Evolutionary conservation across 371 early-diverging fungal genomes (phyloP).

Genomic region (Mucor racemosus): DNA sequence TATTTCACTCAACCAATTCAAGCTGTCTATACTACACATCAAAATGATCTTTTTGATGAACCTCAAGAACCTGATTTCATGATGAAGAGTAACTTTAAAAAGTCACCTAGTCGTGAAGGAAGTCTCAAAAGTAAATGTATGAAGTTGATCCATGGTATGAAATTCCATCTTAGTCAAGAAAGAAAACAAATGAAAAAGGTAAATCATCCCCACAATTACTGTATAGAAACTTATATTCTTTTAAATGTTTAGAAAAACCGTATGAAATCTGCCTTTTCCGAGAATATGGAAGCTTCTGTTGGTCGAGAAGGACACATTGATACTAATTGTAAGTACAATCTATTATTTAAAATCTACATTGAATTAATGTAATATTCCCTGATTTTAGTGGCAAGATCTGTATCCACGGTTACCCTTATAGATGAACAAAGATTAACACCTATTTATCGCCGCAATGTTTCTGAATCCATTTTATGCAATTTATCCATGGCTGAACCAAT

Average conservation of each 20-base stretch:
- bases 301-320: neutral
- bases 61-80: neutral
- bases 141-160: conserved; percentile 4
- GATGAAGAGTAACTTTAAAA: conserved; percentile 5
- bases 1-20: conserved; percentile 4
- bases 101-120: neutral
- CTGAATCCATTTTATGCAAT: neutral
- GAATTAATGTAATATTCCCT: neutral
- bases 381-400: conserved; percentile 1
- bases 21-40: neutral
- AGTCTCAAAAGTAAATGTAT: conserved; percentile 4
- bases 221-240: too few relatives aligned
- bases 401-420: neutral
- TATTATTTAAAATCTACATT: neutral
- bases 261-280: neutral
- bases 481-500: neutral
- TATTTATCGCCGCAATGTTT: neutral
- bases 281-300: neutral
- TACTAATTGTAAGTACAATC: neutral
- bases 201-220: too few relatives aligned
- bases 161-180: neutral
- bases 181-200: neutral
- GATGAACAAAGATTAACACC: neutral
- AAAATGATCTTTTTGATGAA: neutral
- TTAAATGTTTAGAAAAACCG: neutral